Conservation (phyloP, 2,329 filamentous ascomycete genomes). For the Huntiella moniliformis region DNA sequence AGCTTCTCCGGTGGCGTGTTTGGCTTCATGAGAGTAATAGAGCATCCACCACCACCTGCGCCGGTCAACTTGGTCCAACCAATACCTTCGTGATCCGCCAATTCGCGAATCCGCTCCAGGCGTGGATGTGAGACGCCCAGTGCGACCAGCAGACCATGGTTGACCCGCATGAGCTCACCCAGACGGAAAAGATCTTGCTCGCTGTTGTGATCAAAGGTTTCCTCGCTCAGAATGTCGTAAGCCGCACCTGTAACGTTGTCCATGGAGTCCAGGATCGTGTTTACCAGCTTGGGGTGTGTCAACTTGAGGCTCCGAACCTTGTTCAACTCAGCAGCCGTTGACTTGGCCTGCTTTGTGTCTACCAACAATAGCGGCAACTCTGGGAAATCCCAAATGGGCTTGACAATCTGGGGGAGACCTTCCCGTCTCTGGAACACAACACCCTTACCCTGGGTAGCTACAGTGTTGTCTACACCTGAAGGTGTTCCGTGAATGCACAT, state of each 20-base stretch:
- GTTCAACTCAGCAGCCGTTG: conserved; percentile 65
- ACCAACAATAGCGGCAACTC: conserved; percentile 79
- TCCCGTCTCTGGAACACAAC: conserved; percentile 60
- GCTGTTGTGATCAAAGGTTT: conserved; percentile 48
- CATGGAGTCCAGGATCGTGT: conserved; percentile 68
- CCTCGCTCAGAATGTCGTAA: conserved; percentile 33
- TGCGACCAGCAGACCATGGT: conserved; percentile 80
- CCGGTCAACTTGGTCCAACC: conserved; percentile 97
- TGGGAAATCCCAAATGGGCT: conserved; percentile 68
- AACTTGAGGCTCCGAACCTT: conserved; percentile 63
- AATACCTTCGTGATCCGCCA: conserved; percentile 74
- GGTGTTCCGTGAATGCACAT: conserved; percentile 97
- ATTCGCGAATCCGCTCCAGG: conserved; percentile 74
- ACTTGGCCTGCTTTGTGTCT: conserved; percentile 74
- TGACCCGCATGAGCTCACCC: conserved; percentile 79
- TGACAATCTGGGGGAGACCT: conserved; percentile 32
- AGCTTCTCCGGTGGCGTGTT: conserved; percentile 38
- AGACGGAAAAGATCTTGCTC: conserved; percentile 49
- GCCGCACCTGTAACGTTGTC: conserved; percentile 48
- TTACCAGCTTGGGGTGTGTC: conserved; percentile 57
- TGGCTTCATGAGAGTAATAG: conserved; percentile 72
- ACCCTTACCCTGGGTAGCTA: conserved; percentile 81
- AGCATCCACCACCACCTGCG: conserved; percentile 86
- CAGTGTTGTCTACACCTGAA: conserved; percentile 92
- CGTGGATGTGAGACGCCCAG: conserved; percentile 89